Evolutionary conservation across 306 rosid species (phyloP).

Genomic region (Begonia loranthoides): DNA sequence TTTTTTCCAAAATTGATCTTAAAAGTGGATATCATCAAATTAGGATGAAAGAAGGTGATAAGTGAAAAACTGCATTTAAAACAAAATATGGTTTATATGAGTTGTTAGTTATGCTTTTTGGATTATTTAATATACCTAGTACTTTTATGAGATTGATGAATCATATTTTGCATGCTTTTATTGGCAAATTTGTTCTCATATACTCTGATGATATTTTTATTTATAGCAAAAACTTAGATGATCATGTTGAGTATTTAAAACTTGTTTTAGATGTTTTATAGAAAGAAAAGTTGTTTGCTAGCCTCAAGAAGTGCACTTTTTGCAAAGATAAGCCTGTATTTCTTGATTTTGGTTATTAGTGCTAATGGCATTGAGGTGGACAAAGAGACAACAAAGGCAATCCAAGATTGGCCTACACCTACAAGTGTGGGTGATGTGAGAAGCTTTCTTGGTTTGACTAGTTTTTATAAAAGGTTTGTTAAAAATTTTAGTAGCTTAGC

Average conservation of each 20-base stretch:
- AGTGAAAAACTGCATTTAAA: not conserved
- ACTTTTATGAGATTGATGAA: not conserved
- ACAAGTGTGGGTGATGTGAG: not conserved
- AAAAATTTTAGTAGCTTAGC: not conserved
- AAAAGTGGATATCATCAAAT: not conserved
- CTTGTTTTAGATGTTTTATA: not conserved
- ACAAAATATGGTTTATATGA: not conserved
- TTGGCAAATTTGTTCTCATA: not conserved
- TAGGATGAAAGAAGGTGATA: constrained; percentile 2
- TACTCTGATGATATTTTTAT: not conserved
- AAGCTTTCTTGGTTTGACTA: not conserved
- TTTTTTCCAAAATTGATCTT: not conserved
- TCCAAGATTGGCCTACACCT: not conserved
- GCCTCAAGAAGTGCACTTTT: not conserved
- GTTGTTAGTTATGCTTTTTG: not conserved
- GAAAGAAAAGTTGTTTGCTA: not conserved
- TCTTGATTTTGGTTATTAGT: not conserved
- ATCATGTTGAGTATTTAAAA: not conserved
- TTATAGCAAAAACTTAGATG: too few species aligned
- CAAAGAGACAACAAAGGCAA: not conserved
- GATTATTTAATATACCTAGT: not conserved
- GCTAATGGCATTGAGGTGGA: not conserved
- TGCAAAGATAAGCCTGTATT: not conserved
- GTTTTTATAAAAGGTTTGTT: not conserved
- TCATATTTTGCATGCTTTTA: not conserved